Base-by-base conservation (phyloP, 192 early-diverging fungal genomes). In the Ambispora gerdemannii region DNA sequence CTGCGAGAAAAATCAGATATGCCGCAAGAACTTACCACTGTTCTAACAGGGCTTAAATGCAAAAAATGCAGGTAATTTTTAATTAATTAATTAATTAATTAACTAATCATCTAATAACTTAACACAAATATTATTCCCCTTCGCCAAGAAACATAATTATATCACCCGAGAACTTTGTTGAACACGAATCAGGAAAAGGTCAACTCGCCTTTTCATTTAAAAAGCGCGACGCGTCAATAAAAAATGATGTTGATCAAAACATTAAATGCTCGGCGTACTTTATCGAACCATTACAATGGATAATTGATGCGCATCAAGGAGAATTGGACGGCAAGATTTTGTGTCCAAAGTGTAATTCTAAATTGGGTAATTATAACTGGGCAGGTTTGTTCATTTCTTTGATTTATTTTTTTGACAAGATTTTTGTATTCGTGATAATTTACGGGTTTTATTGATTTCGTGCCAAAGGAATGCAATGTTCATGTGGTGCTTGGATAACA, bases 211-310 rank as follows among this genome's bases (percentile, higher is more conserved):
- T 93, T 66, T 82, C 88, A 28, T 92, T 86, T 72, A 82, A 85
- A 38, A 93, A 92, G 67, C 87, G 91, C 17, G 83, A 86, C 59
- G 65, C 73, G 1, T 76, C 76, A 10, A 33, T 20, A 20, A 34
- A 28, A 27, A 67, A 55, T 3, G 49, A 67, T 15, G 27, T 50
- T 2, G 56, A 71, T 28, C 51, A 51, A 7, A 19, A 70, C 24
- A 27, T 27, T 8, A 19, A 70, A 28, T 94, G 92, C 74, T 87
- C 87, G 11, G 88, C 88, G 15, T 87, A 89, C 72, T 94, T 93
- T 82, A 81, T 94, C 50, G 92, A 94, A 73, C 89, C 90, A 15
- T 86, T 91, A 80, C 87, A 90, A 67, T 94, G 92, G 92, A 91
- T 94, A 74, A 75, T 83, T n/a, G 83, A 80, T 25, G 60, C 76